Base-by-base conservation (phyloP, 1,284 basidiomycete species). In the Moesziomyces globuligerus region DNA sequence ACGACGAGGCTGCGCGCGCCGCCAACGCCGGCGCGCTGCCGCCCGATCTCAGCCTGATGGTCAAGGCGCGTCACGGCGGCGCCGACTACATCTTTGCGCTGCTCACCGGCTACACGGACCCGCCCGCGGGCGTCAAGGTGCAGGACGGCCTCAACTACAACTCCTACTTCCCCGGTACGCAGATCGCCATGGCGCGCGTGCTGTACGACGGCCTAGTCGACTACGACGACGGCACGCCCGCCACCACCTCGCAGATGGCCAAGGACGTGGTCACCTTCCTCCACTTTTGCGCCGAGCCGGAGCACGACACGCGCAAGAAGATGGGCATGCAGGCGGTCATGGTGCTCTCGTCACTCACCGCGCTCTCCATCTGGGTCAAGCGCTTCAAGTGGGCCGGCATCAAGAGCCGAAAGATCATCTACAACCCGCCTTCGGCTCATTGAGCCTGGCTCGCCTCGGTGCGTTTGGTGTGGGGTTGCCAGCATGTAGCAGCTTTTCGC, bases 161-260 rank as follows among this genome's bases (percentile, higher is more conserved):
- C 79, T 75, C 81, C 32, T 83, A 81, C 75, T 83, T 83, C 81
- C 81, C 82, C 47, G 75, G 84, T 64, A 80, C 79, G 80, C 93
- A 93, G 77, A 98, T 99, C 72, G 93, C 91, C 81, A 99, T 98
- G 96, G 95, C 93, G 48, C 92, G 95, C 83, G 90, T 97, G 20
- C 86, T 99, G 70, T 98, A 92, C 83, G 94, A 98, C 81, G 94
- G 76, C 29, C 72, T 83, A 48, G 81, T 82, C 21, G 81, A 82
- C 74, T 82, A 81, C 77, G 78, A 78, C 37, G 81, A 82, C 50
- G 93, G 92, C 54, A 98, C 96, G 6, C 93, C 95, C 10, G 92
- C 95, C 11, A 98, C 95, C 46, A 91, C 94, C 10, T 92, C 92
- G n/a, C 96, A 98, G 84, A 95, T 98, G 94, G 94, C 96, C 75